Percentiles rank a stretch among this genome's conserved stretches.
phyloP scores from a whole-genome alignment of 768 basidiomycete species.

The Lentinula sp. region DNA sequence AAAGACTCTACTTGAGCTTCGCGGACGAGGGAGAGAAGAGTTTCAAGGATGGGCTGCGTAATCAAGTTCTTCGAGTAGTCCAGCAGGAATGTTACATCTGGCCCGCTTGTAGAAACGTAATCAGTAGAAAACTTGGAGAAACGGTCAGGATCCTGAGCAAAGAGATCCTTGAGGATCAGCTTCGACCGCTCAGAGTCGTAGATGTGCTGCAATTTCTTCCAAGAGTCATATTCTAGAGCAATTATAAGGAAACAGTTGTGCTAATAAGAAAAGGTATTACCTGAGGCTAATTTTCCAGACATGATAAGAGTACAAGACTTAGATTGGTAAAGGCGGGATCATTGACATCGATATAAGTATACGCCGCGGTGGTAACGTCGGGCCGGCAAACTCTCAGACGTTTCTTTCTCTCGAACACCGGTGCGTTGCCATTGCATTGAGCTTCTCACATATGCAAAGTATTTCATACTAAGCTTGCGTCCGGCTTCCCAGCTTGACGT shows the following conservation, averaged over 20 bases:
- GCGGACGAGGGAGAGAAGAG: slow-evolving; percentile 72
- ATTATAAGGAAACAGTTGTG: background rate
- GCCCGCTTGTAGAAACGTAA: slow-evolving; percentile 62
- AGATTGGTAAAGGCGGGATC: background rate
- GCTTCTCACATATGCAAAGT: background rate
- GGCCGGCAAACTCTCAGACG: background rate
- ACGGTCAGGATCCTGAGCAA: slow-evolving; percentile 79
- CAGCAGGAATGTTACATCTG: slow-evolving; percentile 76
- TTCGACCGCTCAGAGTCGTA: slow-evolving; percentile 67
- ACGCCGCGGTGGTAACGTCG: background rate
- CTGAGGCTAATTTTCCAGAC: slow-evolving; percentile 63
- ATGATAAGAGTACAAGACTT: slow-evolving; percentile 26
- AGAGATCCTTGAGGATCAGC: slow-evolving; percentile 89
- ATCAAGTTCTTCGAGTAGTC: slow-evolving; percentile 98
- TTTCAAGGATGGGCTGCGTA: slow-evolving; percentile 74
- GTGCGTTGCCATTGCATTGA: too few relatives aligned
- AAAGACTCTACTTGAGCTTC: slow-evolving; percentile 83
- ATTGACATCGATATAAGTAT: background rate
- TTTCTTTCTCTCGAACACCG: background rate
- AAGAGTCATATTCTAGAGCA: slow-evolving; percentile 71
- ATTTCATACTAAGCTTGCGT: background rate
- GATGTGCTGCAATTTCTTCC: slow-evolving; percentile 85
- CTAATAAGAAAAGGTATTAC: slow-evolving; percentile 18
- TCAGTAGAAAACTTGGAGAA: slow-evolving; percentile 81
- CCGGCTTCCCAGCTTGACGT: background rate